Conservation (phyloP, 257 asterid genomes). For the Ajuga chamaepitys region DNA sequence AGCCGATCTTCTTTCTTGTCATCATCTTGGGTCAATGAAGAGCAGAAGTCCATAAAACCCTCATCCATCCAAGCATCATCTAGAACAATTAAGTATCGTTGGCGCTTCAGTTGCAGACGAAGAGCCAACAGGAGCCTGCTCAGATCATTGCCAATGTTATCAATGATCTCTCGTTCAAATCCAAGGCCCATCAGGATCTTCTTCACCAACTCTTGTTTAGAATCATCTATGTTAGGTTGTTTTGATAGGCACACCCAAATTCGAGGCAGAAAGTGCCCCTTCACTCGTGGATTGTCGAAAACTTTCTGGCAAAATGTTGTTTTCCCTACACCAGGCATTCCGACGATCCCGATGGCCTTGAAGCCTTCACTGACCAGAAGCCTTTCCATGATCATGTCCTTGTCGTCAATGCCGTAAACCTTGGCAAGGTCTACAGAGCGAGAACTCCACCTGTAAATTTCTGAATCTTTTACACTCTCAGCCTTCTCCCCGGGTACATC, state of each 20-base stretch:
- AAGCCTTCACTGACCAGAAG: constrained; percentile 17
- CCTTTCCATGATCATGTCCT: constrained; percentile 31
- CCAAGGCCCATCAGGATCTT: constrained; percentile 36
- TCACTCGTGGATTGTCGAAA: constrained; percentile 21
- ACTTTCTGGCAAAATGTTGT: constrained; percentile 35
- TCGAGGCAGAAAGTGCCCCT: constrained; percentile 28
- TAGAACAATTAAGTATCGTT: constrained; percentile 31
- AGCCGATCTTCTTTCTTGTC: constrained; percentile 2
- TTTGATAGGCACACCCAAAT: constrained; percentile 46
- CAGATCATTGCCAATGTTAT: neutral
- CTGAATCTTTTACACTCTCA: neutral
- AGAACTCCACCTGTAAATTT: constrained; percentile 32
- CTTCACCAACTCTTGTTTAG: constrained; percentile 19
- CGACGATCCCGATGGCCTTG: constrained; percentile 29
- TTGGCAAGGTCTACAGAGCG: neutral
- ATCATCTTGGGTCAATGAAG: constrained; percentile 1
- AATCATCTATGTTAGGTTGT: constrained; percentile 13
- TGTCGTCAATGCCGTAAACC: constrained; percentile 28
- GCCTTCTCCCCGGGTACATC: neutral
- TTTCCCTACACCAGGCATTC: constrained; percentile 47
- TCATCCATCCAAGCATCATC: constrained; percentile 28
- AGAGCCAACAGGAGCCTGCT: constrained; percentile 24
- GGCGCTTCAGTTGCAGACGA: constrained; percentile 27
- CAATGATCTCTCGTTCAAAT: constrained; percentile 14
- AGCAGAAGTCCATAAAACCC: constrained; percentile 5